These are phyloP conservation scores for Dictyostelium brefeldianum DNA, from an alignment of 78 protist species.

Conservation along the genomic window DNA sequence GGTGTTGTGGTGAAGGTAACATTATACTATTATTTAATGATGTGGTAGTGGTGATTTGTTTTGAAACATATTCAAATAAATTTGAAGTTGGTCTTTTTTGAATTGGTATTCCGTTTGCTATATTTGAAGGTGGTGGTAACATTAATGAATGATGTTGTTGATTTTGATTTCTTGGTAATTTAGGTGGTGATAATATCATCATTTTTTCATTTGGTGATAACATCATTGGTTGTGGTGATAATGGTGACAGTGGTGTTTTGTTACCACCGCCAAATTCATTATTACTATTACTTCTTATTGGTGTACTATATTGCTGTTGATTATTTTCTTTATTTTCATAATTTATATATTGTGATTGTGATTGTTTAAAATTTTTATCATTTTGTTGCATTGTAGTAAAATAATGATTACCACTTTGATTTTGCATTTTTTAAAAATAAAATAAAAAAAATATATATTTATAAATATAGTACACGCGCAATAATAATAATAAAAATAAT, in stretches of 20 bases:
- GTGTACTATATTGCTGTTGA: neutral
- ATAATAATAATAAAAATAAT: no score
- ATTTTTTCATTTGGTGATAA: slow-evolving; percentile 13
- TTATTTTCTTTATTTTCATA: slow-evolving; percentile 7
- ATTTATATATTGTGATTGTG: neutral
- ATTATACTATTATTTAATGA: neutral
- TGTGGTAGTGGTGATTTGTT: neutral
- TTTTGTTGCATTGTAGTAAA: no score
- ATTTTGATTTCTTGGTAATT: neutral
- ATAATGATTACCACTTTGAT: no score
- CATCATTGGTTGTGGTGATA: slow-evolving; percentile 20
- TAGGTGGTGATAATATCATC: slow-evolving; percentile 22
- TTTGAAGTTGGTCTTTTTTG: neutral
- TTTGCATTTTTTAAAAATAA: no score
- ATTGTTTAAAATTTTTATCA: neutral
- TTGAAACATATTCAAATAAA: slow-evolving; percentile 2
- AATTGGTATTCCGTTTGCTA: neutral
- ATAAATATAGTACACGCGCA: no score
- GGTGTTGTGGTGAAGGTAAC: neutral
- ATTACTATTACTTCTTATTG: slow-evolving; percentile 4
- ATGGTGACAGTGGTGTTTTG: slow-evolving; percentile 4
- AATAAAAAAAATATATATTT: no score
- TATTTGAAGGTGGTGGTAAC: neutral
- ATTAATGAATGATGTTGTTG: neutral
- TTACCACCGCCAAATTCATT: neutral